These are phyloP conservation scores for Globisporangium barbulae DNA, from an alignment of 352 stramenopile genomes.

Conservation along the genomic window DNA sequence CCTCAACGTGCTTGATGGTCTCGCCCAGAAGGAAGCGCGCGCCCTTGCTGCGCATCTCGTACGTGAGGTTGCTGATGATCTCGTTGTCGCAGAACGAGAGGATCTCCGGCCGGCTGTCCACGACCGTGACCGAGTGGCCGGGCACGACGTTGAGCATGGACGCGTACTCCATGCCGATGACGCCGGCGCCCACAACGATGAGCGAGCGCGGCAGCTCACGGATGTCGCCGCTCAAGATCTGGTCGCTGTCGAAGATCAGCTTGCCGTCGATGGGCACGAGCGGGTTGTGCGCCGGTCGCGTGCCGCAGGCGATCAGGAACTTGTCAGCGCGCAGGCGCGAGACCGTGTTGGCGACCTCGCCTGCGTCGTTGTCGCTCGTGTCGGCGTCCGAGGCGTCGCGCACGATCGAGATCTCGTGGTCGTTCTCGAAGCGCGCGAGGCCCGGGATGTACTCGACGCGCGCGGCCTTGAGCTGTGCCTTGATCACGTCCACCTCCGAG, in stretches of 20 bases:
- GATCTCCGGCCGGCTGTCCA: slow-evolving; percentile 78
- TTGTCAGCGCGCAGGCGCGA: slow-evolving; percentile 65
- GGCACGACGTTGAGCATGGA: slow-evolving; percentile 89
- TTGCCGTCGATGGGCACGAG: slow-evolving; percentile 84
- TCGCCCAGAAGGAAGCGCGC: slow-evolving; percentile 84
- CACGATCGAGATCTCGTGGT: slow-evolving; percentile 76
- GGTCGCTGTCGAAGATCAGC: slow-evolving; percentile 77
- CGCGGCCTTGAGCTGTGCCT: slow-evolving; percentile 72
- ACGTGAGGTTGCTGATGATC: slow-evolving; percentile 85
- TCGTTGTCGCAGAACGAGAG: slow-evolving; percentile 84
- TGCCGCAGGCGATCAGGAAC: slow-evolving; percentile 85
- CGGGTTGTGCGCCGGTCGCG: slow-evolving; percentile 69
- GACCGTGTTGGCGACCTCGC: slow-evolving; percentile 27
- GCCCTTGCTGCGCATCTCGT: slow-evolving; percentile 88
- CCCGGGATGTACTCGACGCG: slow-evolving; percentile 71
- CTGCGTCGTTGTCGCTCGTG: not conserved
- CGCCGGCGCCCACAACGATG: slow-evolving; percentile 80
- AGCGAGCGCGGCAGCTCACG: slow-evolving; percentile 65
- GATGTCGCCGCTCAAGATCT: slow-evolving; percentile 73
- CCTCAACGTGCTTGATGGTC: slow-evolving; percentile 70
- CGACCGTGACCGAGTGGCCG: slow-evolving; percentile 83
- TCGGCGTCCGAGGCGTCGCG: slow-evolving; percentile 24
- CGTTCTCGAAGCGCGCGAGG: slow-evolving; percentile 65
- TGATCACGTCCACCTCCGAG: slow-evolving; percentile 81
- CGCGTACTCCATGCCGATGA: slow-evolving; percentile 91